Evolutionary conservation across 331 rosid genomes (phyloP).

Genomic region (Erythrophleum ivorense): DNA sequence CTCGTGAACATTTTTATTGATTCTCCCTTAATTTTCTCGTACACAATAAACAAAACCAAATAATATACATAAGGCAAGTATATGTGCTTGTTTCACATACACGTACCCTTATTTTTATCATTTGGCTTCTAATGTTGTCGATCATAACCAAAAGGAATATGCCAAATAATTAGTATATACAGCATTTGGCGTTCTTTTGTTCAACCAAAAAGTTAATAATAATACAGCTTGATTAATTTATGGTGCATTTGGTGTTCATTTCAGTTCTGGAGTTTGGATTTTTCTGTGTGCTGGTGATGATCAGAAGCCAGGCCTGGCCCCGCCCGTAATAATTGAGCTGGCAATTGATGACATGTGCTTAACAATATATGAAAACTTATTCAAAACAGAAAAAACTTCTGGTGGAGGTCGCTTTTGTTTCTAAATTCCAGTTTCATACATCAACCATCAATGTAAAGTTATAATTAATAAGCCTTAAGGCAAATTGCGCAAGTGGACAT

Average conservation of each 20-base stretch:
- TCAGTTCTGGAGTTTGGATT: neutral
- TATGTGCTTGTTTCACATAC: neutral
- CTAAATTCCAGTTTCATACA: slow-evolving; percentile 10
- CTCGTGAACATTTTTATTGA: slow-evolving; percentile 1
- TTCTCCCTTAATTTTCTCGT: slow-evolving; percentile 2
- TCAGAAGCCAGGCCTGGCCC: neutral
- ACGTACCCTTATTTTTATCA: neutral
- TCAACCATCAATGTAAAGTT: neutral
- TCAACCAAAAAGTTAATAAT: neutral
- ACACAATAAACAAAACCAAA: slow-evolving; percentile 12
- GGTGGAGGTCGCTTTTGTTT: slow-evolving; percentile 8
- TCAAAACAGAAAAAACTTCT: neutral
- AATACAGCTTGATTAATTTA: neutral
- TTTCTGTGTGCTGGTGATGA: neutral
- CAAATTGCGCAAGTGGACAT: slow-evolving; percentile 49
- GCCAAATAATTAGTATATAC: neutral
- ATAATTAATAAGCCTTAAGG: slow-evolving; percentile 6
- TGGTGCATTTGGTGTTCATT: slow-evolving; percentile 1
- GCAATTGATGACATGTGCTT: neutral
- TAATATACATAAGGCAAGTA: neutral
- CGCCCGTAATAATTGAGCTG: slow-evolving; percentile 17
- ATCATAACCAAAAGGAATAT: neutral
- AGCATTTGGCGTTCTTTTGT: neutral
- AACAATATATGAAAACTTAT: neutral
- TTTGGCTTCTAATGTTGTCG: neutral